Conservation (phyloP, 345 rosid genomes). For the Pistacia atlantica region DNA sequence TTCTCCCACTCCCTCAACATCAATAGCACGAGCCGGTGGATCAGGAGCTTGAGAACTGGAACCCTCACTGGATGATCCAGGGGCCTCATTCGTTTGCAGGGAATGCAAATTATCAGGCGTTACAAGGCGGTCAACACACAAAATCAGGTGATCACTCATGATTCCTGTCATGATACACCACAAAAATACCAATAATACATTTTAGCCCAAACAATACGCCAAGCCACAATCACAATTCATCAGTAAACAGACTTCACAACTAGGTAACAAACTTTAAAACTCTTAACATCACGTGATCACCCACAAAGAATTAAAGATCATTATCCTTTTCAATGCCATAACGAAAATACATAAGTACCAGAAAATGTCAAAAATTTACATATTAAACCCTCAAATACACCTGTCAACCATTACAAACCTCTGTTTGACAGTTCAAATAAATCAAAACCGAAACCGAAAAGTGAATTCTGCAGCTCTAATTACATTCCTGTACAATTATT, state of each 20-base stretch:
- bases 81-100: conserved; percentile 28
- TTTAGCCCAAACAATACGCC: background rate
- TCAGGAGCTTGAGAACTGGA: conserved; percentile 33
- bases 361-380: background rate
- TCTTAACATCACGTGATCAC: background rate
- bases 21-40: conserved; percentile 32
- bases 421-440: background rate
- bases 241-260: background rate
- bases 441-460: background rate
- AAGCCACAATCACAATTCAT: conserved; percentile 21
- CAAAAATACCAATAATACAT: background rate
- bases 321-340: background rate
- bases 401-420: conserved; percentile 19
- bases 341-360: background rate
- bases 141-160: conserved; percentile 81
- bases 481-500: background rate
- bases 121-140: conserved; percentile 65
- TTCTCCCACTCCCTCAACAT: conserved; percentile 32
- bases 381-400: background rate
- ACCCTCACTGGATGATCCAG: conserved; percentile 42
- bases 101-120: conserved; percentile 44
- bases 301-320: background rate
- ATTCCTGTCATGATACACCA: conserved; percentile 16
- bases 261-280: conserved; percentile 6
- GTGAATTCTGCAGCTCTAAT: background rate